Base-by-base conservation (phyloP, 1,284 basidiomycete species). In the Cutaneotrichosporon dermatis region DNA sequence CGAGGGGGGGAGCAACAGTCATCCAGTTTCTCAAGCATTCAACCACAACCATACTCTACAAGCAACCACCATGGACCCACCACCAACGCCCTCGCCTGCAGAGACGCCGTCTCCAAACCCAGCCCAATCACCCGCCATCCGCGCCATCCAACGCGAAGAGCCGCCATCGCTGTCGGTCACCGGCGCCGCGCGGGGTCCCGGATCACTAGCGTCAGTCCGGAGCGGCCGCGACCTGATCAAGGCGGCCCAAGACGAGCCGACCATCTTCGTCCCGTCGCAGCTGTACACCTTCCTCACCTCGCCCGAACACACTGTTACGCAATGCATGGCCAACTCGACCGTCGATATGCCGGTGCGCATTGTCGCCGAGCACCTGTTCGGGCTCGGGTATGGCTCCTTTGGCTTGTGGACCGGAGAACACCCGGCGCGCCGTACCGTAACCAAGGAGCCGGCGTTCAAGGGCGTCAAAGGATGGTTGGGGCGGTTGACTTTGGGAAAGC, bases 361-460 rank as follows among this genome's bases (percentile, higher is more conserved):
- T 51, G 62, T 65, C 15, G 64, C 64, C 15, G 64, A 65, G 51
- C 60, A 65, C 54, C 64, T 65, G 15, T 65, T 60, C 34, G 64
- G 64, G 4, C 54, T 65, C 5, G 64, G 53, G 10, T 58, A 59
- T 44, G 64, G 64, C 11, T 56, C 57, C 16, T 61, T 64, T 34
- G 57, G 60, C 13, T 40, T 55, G n/a, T 64, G 55, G 48, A 64
- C 59, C 0, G 57, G 57, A 33, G 16, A 53, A 11, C 39, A 39
- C 9, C 46, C 40, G 7, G 35, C 36, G 11, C 49, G 46, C 4
- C 41, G 40, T 11, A 16, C 35, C 2, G n/a, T 33, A 15, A 63
- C 57, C 43, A 56, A 59, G 13, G 43, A 41, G 4, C 10, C 12
- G 6, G 48, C 45, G 3, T 58, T 51, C 40, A 57, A 46, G 48